Evolutionary conservation across 805 yeast genomes (phyloP), one percentile per base, ranked within the genome.

Genomic region (Starmerella davenportii): DNA sequence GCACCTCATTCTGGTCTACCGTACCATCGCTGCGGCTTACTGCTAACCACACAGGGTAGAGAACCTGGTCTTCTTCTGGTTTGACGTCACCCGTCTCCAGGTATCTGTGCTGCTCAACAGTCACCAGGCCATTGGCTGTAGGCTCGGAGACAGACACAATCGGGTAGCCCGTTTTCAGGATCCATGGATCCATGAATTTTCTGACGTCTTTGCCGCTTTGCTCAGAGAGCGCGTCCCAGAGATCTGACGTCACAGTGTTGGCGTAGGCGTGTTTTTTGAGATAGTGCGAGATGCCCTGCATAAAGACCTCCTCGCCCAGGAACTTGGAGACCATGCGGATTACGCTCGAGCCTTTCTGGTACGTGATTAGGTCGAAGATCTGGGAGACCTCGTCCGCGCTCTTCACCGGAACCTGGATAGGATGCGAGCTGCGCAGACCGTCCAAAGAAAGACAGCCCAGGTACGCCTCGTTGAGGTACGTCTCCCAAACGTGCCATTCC

Each of bases 381-480:
- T 80, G 85, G 54, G 76, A 79, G 45, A 80, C 75, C 49, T 80
- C 90, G 44, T 71, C 69, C 4, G 87, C 87, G 51, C 75, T 72
- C 48, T 68, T 60, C n/a, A 81, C 81, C 11, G 79, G 78, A 7
- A 80, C 92, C 57, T 79, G 79, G 43, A 80, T 73, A 5, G 93
- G 85, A 56, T 81, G 93, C 4, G 87, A 75, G 49, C 61, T 54
- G 39, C 66, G 74, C 45, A 82, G 66, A 8, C 81, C 71, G 56
- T 82, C 94, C 45, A 82, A 66, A 5, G 67, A 59, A 52, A 82
- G 66, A 21, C 92, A 92, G 47, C 68, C 66, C 59, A 78, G 87
- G 52, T 79, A 70, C 46, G 76, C 69, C 50, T 74, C 85, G 15
- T 79, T 67, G 30, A 81, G 90, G 52, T 79, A 82, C 38, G 74